Base-by-base conservation (phyloP, 768 basidiomycete species). In the Pleurotus citrinopileatus region DNA sequence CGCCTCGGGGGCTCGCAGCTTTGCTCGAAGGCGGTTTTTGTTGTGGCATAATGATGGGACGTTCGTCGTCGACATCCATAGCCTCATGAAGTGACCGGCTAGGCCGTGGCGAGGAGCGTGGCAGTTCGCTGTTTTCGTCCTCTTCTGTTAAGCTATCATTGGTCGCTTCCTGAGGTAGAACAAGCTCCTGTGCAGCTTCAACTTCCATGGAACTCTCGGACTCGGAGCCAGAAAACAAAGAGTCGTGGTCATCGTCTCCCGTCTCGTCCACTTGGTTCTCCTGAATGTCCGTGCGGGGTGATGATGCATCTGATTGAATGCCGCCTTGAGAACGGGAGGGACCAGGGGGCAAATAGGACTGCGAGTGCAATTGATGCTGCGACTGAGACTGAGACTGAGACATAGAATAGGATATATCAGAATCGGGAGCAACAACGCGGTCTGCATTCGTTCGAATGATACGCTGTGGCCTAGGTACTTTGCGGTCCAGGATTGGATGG, bases 381-480 rank as follows among this genome's bases (percentile, higher is more conserved):
- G 46, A 48, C 23, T 48, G 46, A 29, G 78, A 71, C 51, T 72
- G 68, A 25, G 74, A 64, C 58, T 74, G 73, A 12, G 73, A 64
- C 34, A 51, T n/a, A 10, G 48, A 51, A 23, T 51, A 37, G 10
- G 48, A 51, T 22, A 51, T 51, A 23, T 51, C 48, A 51, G 48
- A 51, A 37, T 51, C 48, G 7, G 48, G 48, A 20, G 48, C 48
- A 32, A 51, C 48, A 34, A 51, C 37, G 23, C 20, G 48, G n/a
- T 51, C 48, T 10, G 20, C 34, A 23, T 28, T 22, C 12, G 48
- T 51, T 9, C 17, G 48, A 20, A 51, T 34, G 19, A 51, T 34
- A 37, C 32, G 48, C 19, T 20, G 12, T 19, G 48, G 48, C 23
- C 23, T 51, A 10, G 48, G 48, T 15, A 51, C 48, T 37, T 51